A percentile compares a stretch with the other conserved stretches of the same genome.
phyloP scores from a whole-genome alignment of 1,284 basidiomycete genomes.

The Cryptococcus depauperatus region DNA sequence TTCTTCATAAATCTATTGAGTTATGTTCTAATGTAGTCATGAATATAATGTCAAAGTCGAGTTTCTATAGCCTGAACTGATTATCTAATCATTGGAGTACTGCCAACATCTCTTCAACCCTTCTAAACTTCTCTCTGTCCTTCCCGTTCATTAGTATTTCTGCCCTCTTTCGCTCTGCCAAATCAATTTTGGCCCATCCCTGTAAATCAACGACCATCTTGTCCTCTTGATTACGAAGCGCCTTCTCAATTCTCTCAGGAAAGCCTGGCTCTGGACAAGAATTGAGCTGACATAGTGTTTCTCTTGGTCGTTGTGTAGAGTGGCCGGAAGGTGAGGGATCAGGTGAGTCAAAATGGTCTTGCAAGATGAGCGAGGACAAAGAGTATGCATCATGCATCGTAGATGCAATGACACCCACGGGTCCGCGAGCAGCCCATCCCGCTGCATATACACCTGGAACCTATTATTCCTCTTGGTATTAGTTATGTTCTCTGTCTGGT shows the following conservation, averaged over 20 bases:
- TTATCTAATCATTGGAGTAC: conserved; percentile 27
- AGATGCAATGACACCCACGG: conserved; percentile 81
- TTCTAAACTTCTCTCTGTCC: conserved; percentile 44
- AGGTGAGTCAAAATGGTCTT: conserved; percentile 24
- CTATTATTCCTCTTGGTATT: conserved; percentile 15
- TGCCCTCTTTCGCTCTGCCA: conserved; percentile 22
- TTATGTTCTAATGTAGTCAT: too few species aligned
- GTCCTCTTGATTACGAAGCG: conserved; percentile 2
- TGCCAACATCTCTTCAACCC: conserved; percentile 54
- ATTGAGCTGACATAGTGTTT: neutral
- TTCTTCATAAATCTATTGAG: too few species aligned
- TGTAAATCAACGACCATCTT: conserved; percentile 31
- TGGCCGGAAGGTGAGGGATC: conserved; percentile 1
- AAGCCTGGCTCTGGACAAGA: conserved; percentile 20
- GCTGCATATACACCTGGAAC: conserved; percentile 72
- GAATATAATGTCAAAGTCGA: too few species aligned
- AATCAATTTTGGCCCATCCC: conserved; percentile 38
- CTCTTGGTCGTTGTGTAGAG: neutral
- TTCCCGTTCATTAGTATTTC: conserved; percentile 21
- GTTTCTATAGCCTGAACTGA: too few species aligned
- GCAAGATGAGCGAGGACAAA: conserved; percentile 31
- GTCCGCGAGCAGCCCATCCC: conserved; percentile 89
- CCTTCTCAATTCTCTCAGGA: conserved; percentile 22
- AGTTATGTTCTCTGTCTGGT: too few species aligned
- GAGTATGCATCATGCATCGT: conserved; percentile 91